Evolutionary conservation across 129 eudicot genomes (phyloP), one percentile per base, ranked within the genome.

Genomic region (Silybum marianum): DNA sequence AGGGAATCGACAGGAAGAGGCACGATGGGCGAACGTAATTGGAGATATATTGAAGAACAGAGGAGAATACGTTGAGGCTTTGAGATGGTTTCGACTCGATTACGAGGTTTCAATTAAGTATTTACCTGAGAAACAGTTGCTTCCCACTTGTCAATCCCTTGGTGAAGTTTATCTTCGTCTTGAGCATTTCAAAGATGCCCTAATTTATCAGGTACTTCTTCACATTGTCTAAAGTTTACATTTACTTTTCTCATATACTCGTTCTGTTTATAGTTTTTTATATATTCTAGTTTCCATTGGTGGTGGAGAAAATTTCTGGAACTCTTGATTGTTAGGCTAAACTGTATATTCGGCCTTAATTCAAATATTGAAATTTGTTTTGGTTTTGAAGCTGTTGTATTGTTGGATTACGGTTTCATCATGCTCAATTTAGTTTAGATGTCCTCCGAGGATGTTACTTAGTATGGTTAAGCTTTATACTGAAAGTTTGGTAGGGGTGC

Each of bases 21-120:
- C 99, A 40, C 69, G 98, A 82, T 96, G 98, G 98, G 97, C 99
- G 11, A 96, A 96, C 70, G 87, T 91, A 39, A 90, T 96, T 84
- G 99, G 98, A n/a, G 88, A 96, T 77, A 86, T 96, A 0, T 82
- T 85, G 10, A 96, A 93, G 88, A 84, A 91, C 77, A 90, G 89
- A 74, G 99, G 98, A 13, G 97, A 96, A 69, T 96, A 96, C 36
- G 97, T 90, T 10, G 86, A 93, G 85, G 95, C 99, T 2, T 78
- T 96, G n/a, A 71, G 77, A 51, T 96, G 99, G 99, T 85, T 91
- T 23, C 90, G 98, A n/a, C 86, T 82, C 62, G 99, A 96, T 82
- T 96, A 89, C 83, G 93, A 96, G 2, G 82, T 96, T 10, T 96
- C 99, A 0, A 7, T 12, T 5, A 87, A 90, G 65, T 84, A 76